phyloP scores from a whole-genome alignment of 306 rosid genomes.

The Vicia villosa region DNA sequence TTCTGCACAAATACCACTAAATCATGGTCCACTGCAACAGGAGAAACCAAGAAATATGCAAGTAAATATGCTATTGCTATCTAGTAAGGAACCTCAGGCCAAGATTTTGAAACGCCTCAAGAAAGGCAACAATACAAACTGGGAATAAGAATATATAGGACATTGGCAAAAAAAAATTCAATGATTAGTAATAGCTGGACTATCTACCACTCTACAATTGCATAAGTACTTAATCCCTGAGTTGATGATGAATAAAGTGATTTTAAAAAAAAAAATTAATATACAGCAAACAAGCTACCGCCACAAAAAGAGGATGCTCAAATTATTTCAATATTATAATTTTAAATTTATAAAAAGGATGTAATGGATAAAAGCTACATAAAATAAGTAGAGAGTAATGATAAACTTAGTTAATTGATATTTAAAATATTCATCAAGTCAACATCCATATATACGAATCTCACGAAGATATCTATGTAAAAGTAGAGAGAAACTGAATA shows the following conservation, averaged over 20 bases:
- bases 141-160: constrained; percentile 26
- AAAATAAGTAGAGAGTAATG: too few species aligned
- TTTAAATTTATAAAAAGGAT: too few species aligned
- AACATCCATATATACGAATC: too few species aligned
- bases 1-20: constrained; percentile 78
- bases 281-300: too few species aligned
- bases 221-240: constrained; percentile 10
- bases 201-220: not conserved
- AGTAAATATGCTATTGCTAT: constrained; percentile 49
- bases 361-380: too few species aligned
- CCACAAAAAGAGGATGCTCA: too few species aligned
- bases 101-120: constrained; percentile 36
- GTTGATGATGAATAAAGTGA: constrained; percentile 16
- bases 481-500: too few species aligned
- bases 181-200: constrained; percentile 13
- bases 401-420: too few species aligned
- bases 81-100: constrained; percentile 35
- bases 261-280: not conserved
- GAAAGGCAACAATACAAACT: constrained; percentile 22
- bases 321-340: too few species aligned
- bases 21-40: constrained; percentile 65
- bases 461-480: too few species aligned
- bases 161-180: not conserved
- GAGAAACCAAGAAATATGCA: constrained; percentile 50
- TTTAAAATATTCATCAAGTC: too few species aligned